Base-by-base conservation (phyloP, 2,329 filamentous ascomycete genomes). In the Aureobasidium sp. region DNA sequence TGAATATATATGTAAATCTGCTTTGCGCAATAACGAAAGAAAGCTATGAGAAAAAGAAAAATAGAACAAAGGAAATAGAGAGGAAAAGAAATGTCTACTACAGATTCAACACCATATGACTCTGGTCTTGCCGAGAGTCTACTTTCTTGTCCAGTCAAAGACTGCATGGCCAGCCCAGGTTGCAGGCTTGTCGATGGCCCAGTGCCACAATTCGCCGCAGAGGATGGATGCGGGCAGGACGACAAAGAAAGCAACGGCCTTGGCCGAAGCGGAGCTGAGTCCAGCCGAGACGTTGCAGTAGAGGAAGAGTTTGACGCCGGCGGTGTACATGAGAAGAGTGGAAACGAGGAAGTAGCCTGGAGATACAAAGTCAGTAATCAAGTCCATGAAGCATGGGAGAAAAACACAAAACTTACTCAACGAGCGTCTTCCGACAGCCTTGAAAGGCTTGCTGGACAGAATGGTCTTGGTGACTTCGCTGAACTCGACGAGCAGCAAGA, bases 401-500 rank as follows among this genome's bases (percentile, higher is more conserved):
- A 31, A 4, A 6, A n/a, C 7, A 29, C 37, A 37, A 11, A 63
- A 71, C 76, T 72, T 71, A 79, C 77, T 78, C 60, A 78, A 73
- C 17, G 76, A 77, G 56, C 78, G 68, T 57, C 67, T 72, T 15
- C 78, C 78, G 5, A 80, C 63, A 39, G 68, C 73, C 20, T 75
- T 68, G 22, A 79, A 68, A 3, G 73, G 48, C 12, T 63, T 67
- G 61, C 70, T 74, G 31, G 69, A 64, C 20, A 79, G 71, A 2
- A 76, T 52, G 15, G 61, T 69, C 62, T 76, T 75, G 27, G 77
- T 62, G 15, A 67, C 39, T 12, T 72, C 70, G 27, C 70, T 75
- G 2, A 72, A 75, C 65, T 80, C 78, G 8, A 79, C 62, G 31
- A 78, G 62, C 12, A 77, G 64, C 64, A 74, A 74, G 37, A 75